Base-by-base conservation (phyloP, 495 filamentous ascomycete species). In the Xylaria scruposa region DNA sequence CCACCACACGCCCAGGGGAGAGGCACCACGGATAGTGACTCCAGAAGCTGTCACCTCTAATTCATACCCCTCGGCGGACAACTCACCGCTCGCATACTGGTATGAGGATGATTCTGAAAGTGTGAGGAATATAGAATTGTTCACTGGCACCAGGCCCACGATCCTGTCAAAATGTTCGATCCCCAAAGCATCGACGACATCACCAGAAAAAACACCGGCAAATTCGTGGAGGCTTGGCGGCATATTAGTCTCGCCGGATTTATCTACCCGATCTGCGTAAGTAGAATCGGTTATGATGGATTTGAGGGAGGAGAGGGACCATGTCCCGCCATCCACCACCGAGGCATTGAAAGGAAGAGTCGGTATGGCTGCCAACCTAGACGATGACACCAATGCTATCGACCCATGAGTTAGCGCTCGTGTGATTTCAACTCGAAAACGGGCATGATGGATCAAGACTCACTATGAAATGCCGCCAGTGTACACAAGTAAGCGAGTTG, bases 1-100 rank as follows among this genome's bases (percentile, higher is more conserved):
- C 86, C 86, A 88, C 82, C 83, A 88, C 17, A 79, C 83, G 33
- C 85, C 86, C 4, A 87, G 72, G 8, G 86, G 83, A 73, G 84
- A 85, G 6, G 86, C 84, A 8, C 86, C 86, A 12, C 79, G 79
- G 63, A 88, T 82, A 29, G 78, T 80, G 44, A 87, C 78, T 0
- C 82, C 81, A 9, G 73, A 58, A 21, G 74, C 42, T 8, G 78
- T 76, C 38, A 87, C 77, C n/a, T 75, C 70, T 12, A 87, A 76
- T 8, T 76, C 74, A 70, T 88, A 88, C 13, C 79, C 86, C 73
- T 88, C 86, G 0, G 83, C 81, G 2, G 85, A 85, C 26, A 66
- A 71, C 21, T 78, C 74, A 4, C 83, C 84, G 21, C 78, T 81
- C 49, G 74, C 85, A 79, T 85, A 81, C 1, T 73, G 51, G 63